Evolutionary conservation across 192 early-diverging fungal genomes (phyloP).

Genomic region (Funneliformis geosporum): DNA sequence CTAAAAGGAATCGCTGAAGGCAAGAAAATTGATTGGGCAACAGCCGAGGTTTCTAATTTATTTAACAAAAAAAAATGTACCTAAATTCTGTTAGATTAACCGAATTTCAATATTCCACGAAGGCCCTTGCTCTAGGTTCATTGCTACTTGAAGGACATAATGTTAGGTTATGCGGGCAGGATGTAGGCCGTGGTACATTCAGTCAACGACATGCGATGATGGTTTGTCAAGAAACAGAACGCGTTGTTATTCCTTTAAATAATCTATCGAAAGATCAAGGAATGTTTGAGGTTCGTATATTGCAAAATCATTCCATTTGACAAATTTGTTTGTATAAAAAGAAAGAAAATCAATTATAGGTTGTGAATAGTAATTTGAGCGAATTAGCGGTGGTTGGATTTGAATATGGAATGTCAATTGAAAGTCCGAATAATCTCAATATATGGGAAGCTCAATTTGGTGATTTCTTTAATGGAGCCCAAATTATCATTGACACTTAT

Average conservation of each 20-base stretch:
- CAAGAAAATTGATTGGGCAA: slow-evolving; percentile 88
- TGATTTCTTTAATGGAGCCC: slow-evolving; percentile 96
- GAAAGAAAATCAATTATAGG: slow-evolving; percentile 59
- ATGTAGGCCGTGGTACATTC: slow-evolving; percentile 97
- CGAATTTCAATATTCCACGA: background rate
- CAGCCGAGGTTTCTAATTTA: slow-evolving; percentile 64
- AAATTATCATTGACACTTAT: slow-evolving; percentile 94
- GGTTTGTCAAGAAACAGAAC: slow-evolving; percentile 88
- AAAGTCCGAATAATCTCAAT: slow-evolving; percentile 80
- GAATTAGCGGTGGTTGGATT: slow-evolving; percentile 96
- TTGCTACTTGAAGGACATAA: slow-evolving; percentile 81
- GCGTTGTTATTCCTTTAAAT: slow-evolving; percentile 87
- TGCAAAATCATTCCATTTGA: background rate
- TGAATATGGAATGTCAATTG: slow-evolving; percentile 92
- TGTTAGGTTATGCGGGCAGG: slow-evolving; percentile 95
- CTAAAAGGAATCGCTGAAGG: slow-evolving; percentile 70
- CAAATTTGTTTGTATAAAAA: background rate
- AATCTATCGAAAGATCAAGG: slow-evolving; percentile 43
- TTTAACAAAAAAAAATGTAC: background rate
- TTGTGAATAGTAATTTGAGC: slow-evolving; percentile 89
- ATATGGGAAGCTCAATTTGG: slow-evolving; percentile 99
- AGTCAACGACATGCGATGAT: slow-evolving; percentile 97
- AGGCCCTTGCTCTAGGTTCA: slow-evolving; percentile 81
- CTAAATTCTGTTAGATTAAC: background rate
- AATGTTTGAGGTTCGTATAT: slow-evolving; percentile 41